A percentile compares a stretch with the other conserved stretches of the same genome.
Conservation (phyloP, 2,329 filamentous ascomycete genomes). For the Diaporthe australafricana region DNA sequence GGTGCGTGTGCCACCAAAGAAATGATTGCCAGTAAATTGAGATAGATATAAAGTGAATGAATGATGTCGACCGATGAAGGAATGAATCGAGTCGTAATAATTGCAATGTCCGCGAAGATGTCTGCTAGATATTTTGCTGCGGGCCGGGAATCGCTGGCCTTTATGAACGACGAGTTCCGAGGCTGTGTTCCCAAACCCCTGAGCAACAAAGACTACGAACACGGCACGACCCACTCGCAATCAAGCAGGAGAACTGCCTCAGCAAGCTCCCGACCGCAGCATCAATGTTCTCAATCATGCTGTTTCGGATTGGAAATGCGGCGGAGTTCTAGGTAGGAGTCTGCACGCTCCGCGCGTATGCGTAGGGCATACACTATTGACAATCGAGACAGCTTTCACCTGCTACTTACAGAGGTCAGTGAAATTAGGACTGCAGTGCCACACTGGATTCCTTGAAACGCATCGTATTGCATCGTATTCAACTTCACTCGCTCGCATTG, state of each 20-base stretch:
- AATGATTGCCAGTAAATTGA: neutral
- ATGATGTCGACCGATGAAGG: neutral
- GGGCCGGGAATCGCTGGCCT: neutral
- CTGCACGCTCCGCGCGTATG: neutral
- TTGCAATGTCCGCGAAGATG: neutral
- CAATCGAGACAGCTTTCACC: neutral
- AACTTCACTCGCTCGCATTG: too few relatives aligned
- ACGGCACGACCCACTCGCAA: neutral
- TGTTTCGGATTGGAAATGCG: neutral
- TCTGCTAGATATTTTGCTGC: neutral
- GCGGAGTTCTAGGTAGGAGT: neutral
- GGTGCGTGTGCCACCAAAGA: neutral
- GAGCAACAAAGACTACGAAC: neutral
- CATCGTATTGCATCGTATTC: neutral
- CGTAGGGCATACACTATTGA: too few relatives aligned
- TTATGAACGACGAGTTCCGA: neutral
- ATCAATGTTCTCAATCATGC: neutral
- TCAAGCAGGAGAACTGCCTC: neutral
- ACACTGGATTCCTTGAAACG: neutral
- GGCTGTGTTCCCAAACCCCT: neutral
- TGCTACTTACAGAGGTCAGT: too few relatives aligned
- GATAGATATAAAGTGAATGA: neutral
- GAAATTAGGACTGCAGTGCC: too few relatives aligned
- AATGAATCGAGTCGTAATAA: neutral
- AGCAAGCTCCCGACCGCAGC: neutral